Percentiles rank a stretch among this genome's conserved stretches.
phyloP scores from a whole-genome alignment of 2,329 filamentous ascomycete genomes.

The Penicillium sp. region DNA sequence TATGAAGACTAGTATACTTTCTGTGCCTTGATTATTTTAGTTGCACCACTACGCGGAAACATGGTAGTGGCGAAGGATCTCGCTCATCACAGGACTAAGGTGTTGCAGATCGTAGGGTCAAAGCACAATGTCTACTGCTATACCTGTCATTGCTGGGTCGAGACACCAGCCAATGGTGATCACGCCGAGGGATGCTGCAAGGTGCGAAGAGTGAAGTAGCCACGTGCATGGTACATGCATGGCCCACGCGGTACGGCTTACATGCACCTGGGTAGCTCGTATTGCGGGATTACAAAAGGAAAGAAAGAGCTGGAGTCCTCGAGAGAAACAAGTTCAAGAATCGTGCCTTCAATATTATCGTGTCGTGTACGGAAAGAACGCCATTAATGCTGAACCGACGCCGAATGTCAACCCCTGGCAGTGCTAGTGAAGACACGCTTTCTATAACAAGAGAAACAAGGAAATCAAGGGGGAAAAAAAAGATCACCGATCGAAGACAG shows the following conservation, averaged over 20 bases:
- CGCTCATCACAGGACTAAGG: neutral
- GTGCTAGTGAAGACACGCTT: constrained; percentile 2
- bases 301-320: neutral
- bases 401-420: neutral
- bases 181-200: neutral
- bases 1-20: neutral
- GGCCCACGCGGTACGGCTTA: neutral
- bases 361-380: constrained; percentile 2
- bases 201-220: neutral
- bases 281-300: neutral
- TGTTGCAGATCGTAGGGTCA: neutral
- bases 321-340: neutral
- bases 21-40: constrained; percentile 5
- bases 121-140: neutral
- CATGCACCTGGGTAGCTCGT: neutral
- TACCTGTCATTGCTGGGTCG: constrained; percentile 5
- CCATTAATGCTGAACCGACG: constrained; percentile 7
- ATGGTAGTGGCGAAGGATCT: neutral
- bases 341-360: neutral
- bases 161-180: constrained; percentile 8
- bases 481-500: constrained; percentile 35
- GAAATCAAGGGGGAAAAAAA: neutral
- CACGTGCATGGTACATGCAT: neutral
- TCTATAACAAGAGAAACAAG: constrained; percentile 1
- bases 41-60: neutral